Conservation (phyloP, 768 basidiomycete species). For the Russula griseocarnosa region DNA sequence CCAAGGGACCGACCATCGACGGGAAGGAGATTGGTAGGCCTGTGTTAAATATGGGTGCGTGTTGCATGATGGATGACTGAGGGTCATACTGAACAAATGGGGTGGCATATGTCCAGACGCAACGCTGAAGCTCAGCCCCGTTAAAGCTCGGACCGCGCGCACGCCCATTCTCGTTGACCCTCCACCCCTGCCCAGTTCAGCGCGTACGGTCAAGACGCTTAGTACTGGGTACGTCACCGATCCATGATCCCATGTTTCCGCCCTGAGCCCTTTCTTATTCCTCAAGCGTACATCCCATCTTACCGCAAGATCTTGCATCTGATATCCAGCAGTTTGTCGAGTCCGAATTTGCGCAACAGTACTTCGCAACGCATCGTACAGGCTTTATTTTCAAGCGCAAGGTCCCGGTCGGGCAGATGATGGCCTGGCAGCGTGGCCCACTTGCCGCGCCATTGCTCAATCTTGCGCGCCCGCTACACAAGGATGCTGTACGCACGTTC, state of each 20-base stretch:
- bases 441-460: constrained; percentile 72
- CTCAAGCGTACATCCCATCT: constrained; percentile 63
- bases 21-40: constrained; percentile 68
- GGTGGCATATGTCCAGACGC: constrained; percentile 43
- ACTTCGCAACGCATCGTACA: constrained; percentile 86
- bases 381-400: constrained; percentile 82
- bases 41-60: constrained; percentile 64
- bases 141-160: constrained; percentile 58
- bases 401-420: constrained; percentile 80
- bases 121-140: constrained; percentile 68
- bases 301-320: constrained; percentile 74
- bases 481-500: constrained; percentile 81
- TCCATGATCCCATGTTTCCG: not conserved
- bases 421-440: constrained; percentile 82
- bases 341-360: constrained; percentile 79
- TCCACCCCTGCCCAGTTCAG: constrained; percentile 11
- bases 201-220: constrained; percentile 42
- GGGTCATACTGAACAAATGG: not conserved
- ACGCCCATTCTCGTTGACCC: constrained; percentile 58
- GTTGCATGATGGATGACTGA: constrained; percentile 12
- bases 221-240: constrained; percentile 56
- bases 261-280: not conserved
- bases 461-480: constrained; percentile 58
- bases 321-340: constrained; percentile 87
- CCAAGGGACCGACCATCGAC: constrained; percentile 27